These are phyloP conservation scores for Macadamia tetraphylla DNA, from an alignment of 164 flowering plant species.

Conservation along the genomic window DNA sequence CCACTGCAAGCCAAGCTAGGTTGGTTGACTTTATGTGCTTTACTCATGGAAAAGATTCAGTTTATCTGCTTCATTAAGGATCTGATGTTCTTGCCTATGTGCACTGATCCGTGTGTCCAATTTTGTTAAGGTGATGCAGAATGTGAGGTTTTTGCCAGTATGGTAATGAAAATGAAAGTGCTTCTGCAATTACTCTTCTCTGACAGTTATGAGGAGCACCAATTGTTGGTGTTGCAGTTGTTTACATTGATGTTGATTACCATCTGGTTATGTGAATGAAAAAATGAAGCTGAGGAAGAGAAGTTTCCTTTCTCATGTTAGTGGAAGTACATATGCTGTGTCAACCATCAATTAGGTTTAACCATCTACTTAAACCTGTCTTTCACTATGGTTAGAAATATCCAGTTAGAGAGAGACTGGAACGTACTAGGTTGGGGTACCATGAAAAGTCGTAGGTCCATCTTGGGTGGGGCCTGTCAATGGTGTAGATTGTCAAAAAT, in stretches of 20 bases:
- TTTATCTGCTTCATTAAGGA: not conserved
- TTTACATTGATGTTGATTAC: not conserved
- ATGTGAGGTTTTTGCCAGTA: too few species aligned
- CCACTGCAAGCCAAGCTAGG: too few species aligned
- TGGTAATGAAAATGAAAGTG: not conserved
- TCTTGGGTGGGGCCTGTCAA: not conserved
- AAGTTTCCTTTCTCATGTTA: not conserved
- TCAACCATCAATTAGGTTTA: too few species aligned
- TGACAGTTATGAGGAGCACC: not conserved
- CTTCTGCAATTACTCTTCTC: not conserved
- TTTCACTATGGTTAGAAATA: not conserved
- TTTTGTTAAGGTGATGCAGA: not conserved
- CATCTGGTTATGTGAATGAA: not conserved
- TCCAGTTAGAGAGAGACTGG: not conserved
- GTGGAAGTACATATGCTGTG: not conserved
- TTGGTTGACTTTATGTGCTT: too few species aligned
- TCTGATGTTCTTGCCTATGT: not conserved
- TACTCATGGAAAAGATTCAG: not conserved
- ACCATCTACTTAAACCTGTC: too few species aligned
- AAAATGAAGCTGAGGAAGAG: too few species aligned
- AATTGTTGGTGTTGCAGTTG: not conserved
- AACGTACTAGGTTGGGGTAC: not conserved
- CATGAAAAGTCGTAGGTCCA: not conserved
- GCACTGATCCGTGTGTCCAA: not conserved
- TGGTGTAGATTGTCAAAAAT: not conserved